These are phyloP conservation scores for Fraxinus anomala DNA, from an alignment of 257 asterid species.

Conservation along the genomic window DNA sequence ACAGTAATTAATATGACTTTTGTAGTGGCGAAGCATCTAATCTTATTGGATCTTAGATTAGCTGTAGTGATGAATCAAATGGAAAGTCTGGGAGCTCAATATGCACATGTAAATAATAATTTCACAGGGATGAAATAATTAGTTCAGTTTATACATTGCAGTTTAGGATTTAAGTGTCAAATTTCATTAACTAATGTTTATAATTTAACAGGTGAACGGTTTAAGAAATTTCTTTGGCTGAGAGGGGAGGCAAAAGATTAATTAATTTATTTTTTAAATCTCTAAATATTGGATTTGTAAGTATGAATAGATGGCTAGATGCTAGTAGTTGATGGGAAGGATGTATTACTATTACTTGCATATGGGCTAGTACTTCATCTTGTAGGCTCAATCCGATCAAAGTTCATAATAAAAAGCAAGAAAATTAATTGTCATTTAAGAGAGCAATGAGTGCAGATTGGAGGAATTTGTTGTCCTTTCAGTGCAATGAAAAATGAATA, in stretches of 20 bases:
- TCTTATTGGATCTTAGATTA: background rate
- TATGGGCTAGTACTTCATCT: background rate
- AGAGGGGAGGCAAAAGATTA: background rate
- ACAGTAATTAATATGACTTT: background rate
- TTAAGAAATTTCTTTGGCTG: conserved; percentile 10
- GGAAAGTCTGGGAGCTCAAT: background rate
- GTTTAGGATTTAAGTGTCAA: background rate
- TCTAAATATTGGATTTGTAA: background rate
- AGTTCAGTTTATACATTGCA: background rate
- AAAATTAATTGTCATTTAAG: conserved; percentile 8
- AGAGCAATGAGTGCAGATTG: background rate
- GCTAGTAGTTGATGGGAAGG: background rate
- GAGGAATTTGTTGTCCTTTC: conserved; percentile 17
- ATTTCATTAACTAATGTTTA: background rate
- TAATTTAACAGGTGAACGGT: background rate
- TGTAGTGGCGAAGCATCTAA: background rate
- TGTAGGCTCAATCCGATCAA: background rate
- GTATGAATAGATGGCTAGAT: background rate
- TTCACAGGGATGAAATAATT: background rate
- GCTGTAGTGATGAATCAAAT: no score
- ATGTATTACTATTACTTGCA: background rate
- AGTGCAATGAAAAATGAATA: conserved; percentile 6
- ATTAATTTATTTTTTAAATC: conserved; percentile 9
- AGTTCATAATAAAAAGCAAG: background rate
- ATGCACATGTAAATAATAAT: no score